phyloP scores from a whole-genome alignment of 2,329 filamentous ascomycete species.

The Xylaria sp. region DNA sequence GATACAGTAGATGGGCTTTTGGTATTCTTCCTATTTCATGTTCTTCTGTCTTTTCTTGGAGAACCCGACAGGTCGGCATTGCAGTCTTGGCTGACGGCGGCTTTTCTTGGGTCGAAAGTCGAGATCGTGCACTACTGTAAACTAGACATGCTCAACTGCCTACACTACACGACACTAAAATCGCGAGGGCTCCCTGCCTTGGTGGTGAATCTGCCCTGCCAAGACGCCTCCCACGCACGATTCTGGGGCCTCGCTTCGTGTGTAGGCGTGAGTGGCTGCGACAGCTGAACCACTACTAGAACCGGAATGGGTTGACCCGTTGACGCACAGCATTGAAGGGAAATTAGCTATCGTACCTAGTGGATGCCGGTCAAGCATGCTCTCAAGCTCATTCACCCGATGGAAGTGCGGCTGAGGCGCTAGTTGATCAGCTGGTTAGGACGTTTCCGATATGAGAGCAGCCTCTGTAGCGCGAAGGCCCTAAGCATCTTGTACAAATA shows the following conservation, averaged over 20 bases:
- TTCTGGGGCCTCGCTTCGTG: slow-evolving; percentile 18
- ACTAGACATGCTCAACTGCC: too few species aligned
- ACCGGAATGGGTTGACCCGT: slow-evolving; percentile 13
- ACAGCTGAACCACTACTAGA: slow-evolving; percentile 1
- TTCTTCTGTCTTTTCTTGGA: too few species aligned
- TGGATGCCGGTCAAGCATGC: background rate
- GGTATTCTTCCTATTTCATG: too few species aligned
- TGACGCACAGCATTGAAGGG: background rate
- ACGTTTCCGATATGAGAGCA: slow-evolving; percentile 2
- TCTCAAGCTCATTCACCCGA: slow-evolving; percentile 3
- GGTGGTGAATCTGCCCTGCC: slow-evolving; percentile 24
- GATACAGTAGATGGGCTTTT: too few species aligned
- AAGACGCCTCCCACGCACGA: slow-evolving; percentile 13
- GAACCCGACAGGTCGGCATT: too few species aligned
- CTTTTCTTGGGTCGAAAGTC: too few species aligned
- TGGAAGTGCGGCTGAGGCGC: slow-evolving; percentile 27
- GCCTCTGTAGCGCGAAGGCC: too few species aligned
- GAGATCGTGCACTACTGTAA: too few species aligned
- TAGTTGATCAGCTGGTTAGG: slow-evolving; percentile 20
- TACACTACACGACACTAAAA: background rate
- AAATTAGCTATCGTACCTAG: background rate
- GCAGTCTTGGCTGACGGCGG: background rate
- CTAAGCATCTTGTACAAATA: slow-evolving; percentile 12
- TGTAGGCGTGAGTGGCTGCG: slow-evolving; percentile 17
- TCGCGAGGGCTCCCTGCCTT: background rate